Percentiles rank a stretch among this genome's conserved stretches.
Evolutionary conservation across 495 filamentous ascomycete species (phyloP).

Genomic region (Penicillium salamii): DNA sequence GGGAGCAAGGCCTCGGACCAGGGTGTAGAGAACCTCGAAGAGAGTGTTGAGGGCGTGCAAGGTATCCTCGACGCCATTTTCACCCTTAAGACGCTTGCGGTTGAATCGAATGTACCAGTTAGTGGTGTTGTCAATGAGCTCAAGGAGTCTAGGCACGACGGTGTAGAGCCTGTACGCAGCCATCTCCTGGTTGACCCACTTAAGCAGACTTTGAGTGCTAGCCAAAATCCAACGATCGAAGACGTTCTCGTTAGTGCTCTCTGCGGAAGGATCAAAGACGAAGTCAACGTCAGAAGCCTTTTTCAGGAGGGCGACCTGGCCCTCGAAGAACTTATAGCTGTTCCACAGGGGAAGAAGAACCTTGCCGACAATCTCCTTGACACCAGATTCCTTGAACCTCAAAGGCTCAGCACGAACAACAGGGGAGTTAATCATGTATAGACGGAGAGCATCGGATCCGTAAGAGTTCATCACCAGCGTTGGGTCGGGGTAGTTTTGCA

Average conservation of each 20-base stretch:
- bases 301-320: constrained; percentile 89
- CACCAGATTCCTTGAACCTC: constrained; percentile 86
- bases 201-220: constrained; percentile 85
- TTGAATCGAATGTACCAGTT: constrained; percentile 99
- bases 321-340: constrained; percentile 95
- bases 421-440: constrained; percentile 97
- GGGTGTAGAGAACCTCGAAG: constrained; percentile 92
- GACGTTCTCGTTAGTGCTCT: constrained; percentile 76
- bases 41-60: constrained; percentile 89
- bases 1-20: constrained; percentile 82
- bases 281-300: constrained; percentile 81
- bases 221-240: constrained; percentile 98
- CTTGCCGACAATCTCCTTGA: constrained; percentile 94
- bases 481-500: constrained; percentile 98
- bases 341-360: constrained; percentile 96
- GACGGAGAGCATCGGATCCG: constrained; percentile 87
- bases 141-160: constrained; percentile 84
- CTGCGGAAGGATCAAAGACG: constrained; percentile 72
- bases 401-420: constrained; percentile 92
- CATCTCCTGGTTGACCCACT: constrained; percentile 97
- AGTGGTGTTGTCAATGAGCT: constrained; percentile 89
- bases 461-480: constrained; percentile 79
- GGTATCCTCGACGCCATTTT: constrained; percentile 84
- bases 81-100: constrained; percentile 90
- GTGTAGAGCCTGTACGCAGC: constrained; percentile 87